Evolutionary conservation across 805 yeast species (phyloP).

Genomic region (Saccharomycodes ludwigii): DNA sequence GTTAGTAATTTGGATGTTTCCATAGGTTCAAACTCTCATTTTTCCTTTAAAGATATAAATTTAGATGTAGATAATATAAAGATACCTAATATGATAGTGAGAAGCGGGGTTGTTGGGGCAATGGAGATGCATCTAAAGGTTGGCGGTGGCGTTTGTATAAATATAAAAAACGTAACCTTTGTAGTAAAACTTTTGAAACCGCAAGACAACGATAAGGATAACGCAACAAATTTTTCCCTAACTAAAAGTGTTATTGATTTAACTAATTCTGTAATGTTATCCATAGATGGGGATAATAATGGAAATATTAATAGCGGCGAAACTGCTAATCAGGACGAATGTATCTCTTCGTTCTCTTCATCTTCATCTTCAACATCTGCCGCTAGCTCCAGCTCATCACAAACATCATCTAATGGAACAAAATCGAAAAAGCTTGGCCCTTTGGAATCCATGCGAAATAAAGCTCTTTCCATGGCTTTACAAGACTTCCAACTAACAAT

Average conservation of each 20-base stretch:
- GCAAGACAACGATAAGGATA: conserved; percentile 16
- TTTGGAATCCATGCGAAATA: conserved; percentile 5
- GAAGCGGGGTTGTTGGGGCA: conserved; percentile 47
- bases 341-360: too few species aligned
- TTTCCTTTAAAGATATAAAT: conserved; percentile 46
- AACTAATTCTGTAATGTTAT: conserved; percentile 37
- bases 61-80: conserved; percentile 61
- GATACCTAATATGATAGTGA: conserved; percentile 49
- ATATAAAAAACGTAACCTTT: conserved; percentile 43
- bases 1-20: conserved; percentile 74
- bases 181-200: conserved; percentile 10
- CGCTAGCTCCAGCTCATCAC: neutral
- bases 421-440: too few species aligned
- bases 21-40: conserved; percentile 41
- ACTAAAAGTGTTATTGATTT: conserved; percentile 67
- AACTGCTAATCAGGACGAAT: neutral
- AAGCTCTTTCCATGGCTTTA: conserved; percentile 4
- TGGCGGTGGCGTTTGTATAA: conserved; percentile 57
- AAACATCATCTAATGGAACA: too few species aligned
- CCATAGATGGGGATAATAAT: conserved; percentile 20
- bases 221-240: conserved; percentile 33
- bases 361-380: too few species aligned
- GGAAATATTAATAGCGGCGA: conserved; percentile 10
- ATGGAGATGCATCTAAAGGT: conserved; percentile 51
- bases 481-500: conserved; percentile 4